Percentiles rank a stretch among this genome's conserved stretches.
Evolutionary conservation across 192 early-diverging fungal species (phyloP).

Genomic region (Coemansia umbellata): DNA sequence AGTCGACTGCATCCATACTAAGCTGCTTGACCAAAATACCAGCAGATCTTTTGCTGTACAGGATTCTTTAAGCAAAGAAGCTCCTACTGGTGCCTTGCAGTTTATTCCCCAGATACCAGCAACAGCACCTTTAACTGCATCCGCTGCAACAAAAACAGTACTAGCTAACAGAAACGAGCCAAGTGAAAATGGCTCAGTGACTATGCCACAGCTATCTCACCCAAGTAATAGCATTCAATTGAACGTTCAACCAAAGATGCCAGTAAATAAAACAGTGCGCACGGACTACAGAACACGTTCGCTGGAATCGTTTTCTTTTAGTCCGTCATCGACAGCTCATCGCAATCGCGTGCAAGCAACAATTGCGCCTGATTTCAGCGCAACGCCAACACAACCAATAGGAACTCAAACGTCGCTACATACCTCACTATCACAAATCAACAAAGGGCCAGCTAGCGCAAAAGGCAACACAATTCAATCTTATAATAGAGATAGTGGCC

Average conservation of each 20-base stretch:
- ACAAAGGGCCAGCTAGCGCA: too few species aligned
- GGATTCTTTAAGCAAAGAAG: conserved; percentile 11
- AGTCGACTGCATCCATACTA: conserved; percentile 63
- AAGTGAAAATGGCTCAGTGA: neutral
- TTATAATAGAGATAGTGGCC: too few species aligned
- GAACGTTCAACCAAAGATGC: conserved; percentile 35
- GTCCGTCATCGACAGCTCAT: conserved; percentile 23
- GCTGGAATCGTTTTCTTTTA: conserved; percentile 59
- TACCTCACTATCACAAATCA: conserved; percentile 16
- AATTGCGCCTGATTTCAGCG: conserved; percentile 31
- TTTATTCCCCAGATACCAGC: too few species aligned
- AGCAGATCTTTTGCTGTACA: conserved; percentile 76
- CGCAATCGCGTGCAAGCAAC: conserved; percentile 31
- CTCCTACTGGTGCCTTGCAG: neutral
- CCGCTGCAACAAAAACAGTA: too few species aligned
- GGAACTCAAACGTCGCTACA: conserved; percentile 6
- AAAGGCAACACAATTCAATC: too few species aligned
- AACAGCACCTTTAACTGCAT: too few species aligned
- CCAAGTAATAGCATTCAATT: neutral
- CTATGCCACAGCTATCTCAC: neutral
- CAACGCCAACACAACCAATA: conserved; percentile 9
- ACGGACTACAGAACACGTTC: conserved; percentile 80
- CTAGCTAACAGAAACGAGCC: neutral
- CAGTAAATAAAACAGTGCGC: conserved; percentile 76
- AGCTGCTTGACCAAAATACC: conserved; percentile 63